Conservation (phyloP, 2,329 filamentous ascomycete genomes). For the Torrubiellomyces zombiae region DNA sequence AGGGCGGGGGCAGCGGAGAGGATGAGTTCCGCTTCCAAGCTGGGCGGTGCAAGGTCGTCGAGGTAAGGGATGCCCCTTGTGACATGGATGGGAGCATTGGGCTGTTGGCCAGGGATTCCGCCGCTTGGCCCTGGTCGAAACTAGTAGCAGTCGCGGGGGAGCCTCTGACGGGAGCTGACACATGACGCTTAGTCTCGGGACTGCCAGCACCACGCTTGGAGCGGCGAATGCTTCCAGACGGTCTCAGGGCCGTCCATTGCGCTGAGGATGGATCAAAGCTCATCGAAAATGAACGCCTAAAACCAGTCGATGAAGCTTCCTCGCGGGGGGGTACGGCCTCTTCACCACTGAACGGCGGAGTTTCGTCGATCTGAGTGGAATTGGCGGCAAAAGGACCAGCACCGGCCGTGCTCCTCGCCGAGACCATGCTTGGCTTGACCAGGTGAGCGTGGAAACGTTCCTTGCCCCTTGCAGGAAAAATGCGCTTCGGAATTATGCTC, state of each 20-base stretch:
- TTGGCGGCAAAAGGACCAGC: too few relatives aligned
- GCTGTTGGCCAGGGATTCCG: too few relatives aligned
- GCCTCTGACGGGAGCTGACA: conserved; percentile 31
- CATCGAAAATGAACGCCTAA: conserved; percentile 40
- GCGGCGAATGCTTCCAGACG: conserved; percentile 36
- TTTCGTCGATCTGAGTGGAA: too few relatives aligned
- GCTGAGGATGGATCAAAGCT: conserved; percentile 40
- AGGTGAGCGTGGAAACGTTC: conserved; percentile 14
- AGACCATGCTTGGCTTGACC: conserved; percentile 21
- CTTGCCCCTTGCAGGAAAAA: conserved; percentile 9
- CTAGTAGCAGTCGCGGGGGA: conserved; percentile 11
- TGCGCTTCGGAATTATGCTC: conserved; percentile 11
- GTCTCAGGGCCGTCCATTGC: conserved; percentile 38
- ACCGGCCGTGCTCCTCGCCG: too few relatives aligned
- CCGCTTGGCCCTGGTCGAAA: too few relatives aligned
- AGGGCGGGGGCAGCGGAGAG: conserved; percentile 38
- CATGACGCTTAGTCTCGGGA: conserved; percentile 31
- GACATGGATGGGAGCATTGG: too few relatives aligned
- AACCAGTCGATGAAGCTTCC: conserved; percentile 26
- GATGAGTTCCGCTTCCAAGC: conserved; percentile 28
- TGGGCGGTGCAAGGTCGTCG: conserved; percentile 8
- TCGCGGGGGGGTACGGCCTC: conserved; percentile 9
- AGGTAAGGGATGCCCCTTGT: too few relatives aligned
- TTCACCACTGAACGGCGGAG: too few relatives aligned
- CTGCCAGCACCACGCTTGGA: conserved; percentile 30